Conservation (phyloP, 1,284 basidiomycete species). For the Cystobasidiaceae sp. region DNA sequence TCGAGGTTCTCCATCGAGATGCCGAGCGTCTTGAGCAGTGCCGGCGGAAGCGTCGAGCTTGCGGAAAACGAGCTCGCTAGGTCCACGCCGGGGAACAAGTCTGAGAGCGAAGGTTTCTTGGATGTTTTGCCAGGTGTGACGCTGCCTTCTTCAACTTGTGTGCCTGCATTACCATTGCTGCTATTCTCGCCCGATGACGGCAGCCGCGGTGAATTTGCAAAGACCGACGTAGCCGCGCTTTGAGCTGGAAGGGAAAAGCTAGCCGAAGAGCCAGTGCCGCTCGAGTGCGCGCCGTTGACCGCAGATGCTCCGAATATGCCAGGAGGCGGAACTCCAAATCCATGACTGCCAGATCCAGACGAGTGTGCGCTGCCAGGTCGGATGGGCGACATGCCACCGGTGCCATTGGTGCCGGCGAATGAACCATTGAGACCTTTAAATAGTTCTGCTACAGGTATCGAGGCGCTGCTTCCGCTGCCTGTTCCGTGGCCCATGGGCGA, state of each 20-base stretch:
- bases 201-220: background rate
- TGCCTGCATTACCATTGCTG: background rate
- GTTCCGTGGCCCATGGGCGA: background rate
- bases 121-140: background rate
- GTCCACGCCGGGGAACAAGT: slow-evolving; percentile 25
- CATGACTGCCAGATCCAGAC: background rate
- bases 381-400: slow-evolving; percentile 7
- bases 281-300: background rate
- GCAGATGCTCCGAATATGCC: slow-evolving; percentile 8
- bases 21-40: slow-evolving; percentile 22
- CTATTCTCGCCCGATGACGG: background rate
- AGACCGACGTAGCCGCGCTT: background rate
- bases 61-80: slow-evolving; percentile 20
- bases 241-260: background rate
- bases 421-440: slow-evolving; percentile 20
- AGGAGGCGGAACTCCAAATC: slow-evolving; percentile 1
- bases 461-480: background rate
- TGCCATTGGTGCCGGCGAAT: background rate
- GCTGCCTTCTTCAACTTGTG: background rate
- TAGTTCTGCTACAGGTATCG: slow-evolving; percentile 12
- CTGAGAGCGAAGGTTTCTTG: slow-evolving; percentile 13
- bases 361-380: slow-evolving; percentile 18
- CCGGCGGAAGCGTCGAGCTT: background rate
- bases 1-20: slow-evolving; percentile 28
- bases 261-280: background rate